Conservation (phyloP, 129 eudicot genomes). For the Centrapalus pauciflorus region DNA sequence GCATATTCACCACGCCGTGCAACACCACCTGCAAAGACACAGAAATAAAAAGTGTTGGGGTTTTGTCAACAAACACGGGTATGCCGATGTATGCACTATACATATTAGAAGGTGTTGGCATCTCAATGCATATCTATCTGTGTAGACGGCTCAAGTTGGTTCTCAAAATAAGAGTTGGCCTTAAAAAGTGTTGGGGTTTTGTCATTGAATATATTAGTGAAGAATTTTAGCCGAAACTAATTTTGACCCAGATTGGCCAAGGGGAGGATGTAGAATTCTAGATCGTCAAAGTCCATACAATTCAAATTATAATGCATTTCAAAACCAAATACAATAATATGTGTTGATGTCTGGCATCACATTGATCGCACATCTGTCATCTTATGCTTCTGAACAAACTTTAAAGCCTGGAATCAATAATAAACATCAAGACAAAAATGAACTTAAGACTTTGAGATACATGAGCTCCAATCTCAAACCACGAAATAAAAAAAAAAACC, state of each 20-base stretch:
- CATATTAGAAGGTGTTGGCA: neutral
- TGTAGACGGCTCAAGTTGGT: neutral
- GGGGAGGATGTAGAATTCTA: too few species aligned
- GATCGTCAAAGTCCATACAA: neutral
- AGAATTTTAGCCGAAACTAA: too few species aligned
- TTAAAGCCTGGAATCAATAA: neutral
- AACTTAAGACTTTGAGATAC: neutral
- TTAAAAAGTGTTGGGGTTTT: too few species aligned
- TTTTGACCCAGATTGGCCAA: too few species aligned
- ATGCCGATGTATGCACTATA: neutral
- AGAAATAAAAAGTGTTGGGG: too few species aligned
- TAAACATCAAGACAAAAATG: neutral
- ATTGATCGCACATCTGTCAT: too few species aligned
- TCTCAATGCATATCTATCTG: neutral
- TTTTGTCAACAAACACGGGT: neutral
- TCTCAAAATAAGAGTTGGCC: too few species aligned
- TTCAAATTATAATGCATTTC: neutral
- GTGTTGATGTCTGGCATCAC: too few species aligned
- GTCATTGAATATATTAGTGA: too few species aligned
- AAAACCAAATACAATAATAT: neutral
- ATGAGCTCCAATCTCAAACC: neutral
- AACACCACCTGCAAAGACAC: constrained; percentile 60
- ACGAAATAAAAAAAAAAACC: neutral
- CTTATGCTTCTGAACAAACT: neutral
- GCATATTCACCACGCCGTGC: constrained; percentile 91